Base-by-base conservation (phyloP, 2,329 filamentous ascomycete species). In the Apiospora arundinis region DNA sequence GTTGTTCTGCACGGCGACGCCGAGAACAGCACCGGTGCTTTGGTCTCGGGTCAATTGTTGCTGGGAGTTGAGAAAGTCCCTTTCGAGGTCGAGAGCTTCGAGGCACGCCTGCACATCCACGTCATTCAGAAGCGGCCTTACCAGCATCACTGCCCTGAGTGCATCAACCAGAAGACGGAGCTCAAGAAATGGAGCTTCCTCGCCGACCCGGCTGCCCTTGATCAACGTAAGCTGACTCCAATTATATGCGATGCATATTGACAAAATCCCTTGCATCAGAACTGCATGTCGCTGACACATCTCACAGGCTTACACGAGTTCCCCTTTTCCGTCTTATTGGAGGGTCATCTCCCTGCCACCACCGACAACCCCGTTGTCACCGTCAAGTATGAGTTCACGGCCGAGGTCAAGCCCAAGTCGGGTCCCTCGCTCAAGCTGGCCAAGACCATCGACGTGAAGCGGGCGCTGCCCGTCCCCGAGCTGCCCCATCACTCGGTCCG, bases 401-500 rank as follows among this genome's bases (percentile, higher is more conserved):
- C 92, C 68, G 88, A 90, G 69, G 90, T 90, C 70, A 87, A 88
- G 14, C 85, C 90, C 46, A 88, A 87, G 69, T 88, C 87, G 72
- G 90, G 90, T 75, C 87, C 79, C 6, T 77, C 82, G 32, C 87
- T 93, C 78, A 90, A 87, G 75, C 89, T 94, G 77, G 88, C 89
- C 73, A 90, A 91, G 77, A 88, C 88, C 12, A 85, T 98, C 63
- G 86, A 91, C 70, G 88, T 98, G 75, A 92, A 92, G 83, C 93
- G 95, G 73, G 93, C 95, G 45, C 89, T 98, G 37, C 87, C 84
- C 9, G 83, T 92, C 69, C 90, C 93, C 2, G 93, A 94, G 67
- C 87, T 89, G 69, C 94, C 97, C 73, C 95, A 97, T 83, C 92
- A 95, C 82, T 97, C 93, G 21, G 91, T 97, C 74, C 94, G 95